phyloP scores from a whole-genome alignment of 2,329 filamentous ascomycete genomes.

The Thielaviopsis musarum region DNA sequence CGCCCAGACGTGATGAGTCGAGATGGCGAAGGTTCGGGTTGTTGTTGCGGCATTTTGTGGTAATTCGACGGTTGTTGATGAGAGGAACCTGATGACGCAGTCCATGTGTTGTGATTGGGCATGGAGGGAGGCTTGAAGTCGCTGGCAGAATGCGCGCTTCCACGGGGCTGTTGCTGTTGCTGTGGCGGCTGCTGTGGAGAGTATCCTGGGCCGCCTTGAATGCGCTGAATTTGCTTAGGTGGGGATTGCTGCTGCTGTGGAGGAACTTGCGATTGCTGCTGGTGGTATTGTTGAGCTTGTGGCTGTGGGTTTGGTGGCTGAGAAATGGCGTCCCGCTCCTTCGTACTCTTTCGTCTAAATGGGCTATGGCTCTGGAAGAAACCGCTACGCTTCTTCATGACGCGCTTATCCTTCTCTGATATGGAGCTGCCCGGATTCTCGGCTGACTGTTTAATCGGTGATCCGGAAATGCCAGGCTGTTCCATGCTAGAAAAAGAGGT shows the following conservation, averaged over 20 bases:
- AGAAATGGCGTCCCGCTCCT: conserved; percentile 28
- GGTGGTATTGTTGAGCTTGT: background rate
- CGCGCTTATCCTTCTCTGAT: conserved; percentile 53
- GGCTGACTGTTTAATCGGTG: conserved; percentile 47
- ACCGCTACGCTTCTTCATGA: conserved; percentile 57
- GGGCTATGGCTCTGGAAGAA: conserved; percentile 91
- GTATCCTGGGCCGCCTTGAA: background rate
- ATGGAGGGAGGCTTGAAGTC: conserved; percentile 21
- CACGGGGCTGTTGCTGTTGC: background rate
- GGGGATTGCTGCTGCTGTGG: background rate
- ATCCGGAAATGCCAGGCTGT: conserved; percentile 53
- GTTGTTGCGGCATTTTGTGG: background rate
- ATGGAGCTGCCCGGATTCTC: conserved; percentile 29
- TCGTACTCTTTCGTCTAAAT: conserved; percentile 83
- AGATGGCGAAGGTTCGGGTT: conserved; percentile 14
- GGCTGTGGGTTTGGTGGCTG: conserved; percentile 6
- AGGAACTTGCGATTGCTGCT: background rate
- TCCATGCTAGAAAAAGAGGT: conserved; percentile 82
- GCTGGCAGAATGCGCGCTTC: background rate
- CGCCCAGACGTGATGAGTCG: conserved; percentile 24
- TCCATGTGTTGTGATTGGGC: conserved; percentile 44
- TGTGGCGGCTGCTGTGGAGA: background rate
- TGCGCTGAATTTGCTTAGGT: conserved; percentile 2
- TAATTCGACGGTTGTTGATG: conserved; percentile 11
- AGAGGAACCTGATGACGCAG: conserved; percentile 20